Base-by-base conservation (phyloP, 352 stramenopile species). In the Globisporangium carolinianum region DNA sequence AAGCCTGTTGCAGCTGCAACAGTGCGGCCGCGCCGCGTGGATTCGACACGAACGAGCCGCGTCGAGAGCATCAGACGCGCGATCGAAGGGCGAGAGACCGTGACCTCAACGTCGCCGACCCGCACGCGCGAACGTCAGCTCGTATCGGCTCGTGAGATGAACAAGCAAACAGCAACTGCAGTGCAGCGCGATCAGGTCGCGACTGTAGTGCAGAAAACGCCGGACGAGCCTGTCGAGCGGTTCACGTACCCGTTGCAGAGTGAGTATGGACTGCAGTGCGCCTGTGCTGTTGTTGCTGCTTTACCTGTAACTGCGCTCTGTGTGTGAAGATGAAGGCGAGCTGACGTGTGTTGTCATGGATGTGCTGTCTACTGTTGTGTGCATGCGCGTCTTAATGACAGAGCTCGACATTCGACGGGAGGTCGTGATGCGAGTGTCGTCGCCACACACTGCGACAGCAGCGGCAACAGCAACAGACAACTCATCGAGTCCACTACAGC, bases 391-490 rank as follows among this genome's bases (percentile, higher is more conserved):
- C 18, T 14, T 63, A n/a, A 9, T 54, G 51, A 32, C 18, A 65
- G 60, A 61, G 43, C 42, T 65, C 32, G 53, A 65, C 32, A 57
- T 65, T 36, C 60, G 53, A 6, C 49, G 43, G 47, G 60, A 61
- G 11, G 47, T 65, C 10, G 60, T 65, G 41, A 65, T 65, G 47
- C 60, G 60, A 14, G 42, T 41, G 49, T 32, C 53, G 4, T 60
- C 41, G 9, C 49, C 47, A n/a, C 32, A 1, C 4, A 12, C 42
- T 35, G 18, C 52, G 2, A 24, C 17, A 38, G 1, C 52, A 5
- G 35, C 17, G 24, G 1, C 38, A 18, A 4, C 17, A 39, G 12
- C 10, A 35, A 6, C 35, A 54, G 6, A 11, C 35, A 12, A 43
- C 3, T 24, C 12, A 32, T 32, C 24, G 49, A 39, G 32, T 36